Conservation (phyloP, 176 grass and related monocot species). For the Oryza coarctata region DNA sequence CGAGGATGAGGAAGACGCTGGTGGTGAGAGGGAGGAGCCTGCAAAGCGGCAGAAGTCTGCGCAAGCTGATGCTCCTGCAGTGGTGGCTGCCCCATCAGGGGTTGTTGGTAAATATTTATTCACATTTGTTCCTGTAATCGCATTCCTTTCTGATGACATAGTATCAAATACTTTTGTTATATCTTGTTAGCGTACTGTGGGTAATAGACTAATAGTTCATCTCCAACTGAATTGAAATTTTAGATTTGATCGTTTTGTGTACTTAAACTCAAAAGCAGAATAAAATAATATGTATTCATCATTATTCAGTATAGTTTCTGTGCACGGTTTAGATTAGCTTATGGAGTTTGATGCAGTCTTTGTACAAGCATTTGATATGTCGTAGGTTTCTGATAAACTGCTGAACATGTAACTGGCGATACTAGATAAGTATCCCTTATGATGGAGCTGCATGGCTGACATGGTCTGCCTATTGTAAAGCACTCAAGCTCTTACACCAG, state of each 20-base stretch:
- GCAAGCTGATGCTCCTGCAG: slow-evolving; percentile 24
- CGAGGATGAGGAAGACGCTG: slow-evolving; percentile 51
- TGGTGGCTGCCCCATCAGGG: slow-evolving; percentile 20
- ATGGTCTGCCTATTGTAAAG: background rate
- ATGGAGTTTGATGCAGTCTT: background rate
- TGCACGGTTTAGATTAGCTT: background rate
- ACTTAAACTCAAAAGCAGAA: background rate
- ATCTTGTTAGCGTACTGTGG: background rate
- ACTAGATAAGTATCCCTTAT: background rate
- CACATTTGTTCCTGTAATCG: slow-evolving; percentile 1
- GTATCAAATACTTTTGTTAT: background rate
- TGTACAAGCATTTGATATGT: background rate
- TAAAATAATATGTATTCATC: background rate
- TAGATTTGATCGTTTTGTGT: background rate
- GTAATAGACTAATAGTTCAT: background rate
- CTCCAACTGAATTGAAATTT: background rate
- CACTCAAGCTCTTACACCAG: background rate
- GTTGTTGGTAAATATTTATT: slow-evolving; percentile 88
- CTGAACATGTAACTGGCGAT: background rate
- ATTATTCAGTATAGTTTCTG: background rate
- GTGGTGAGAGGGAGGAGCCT: slow-evolving; percentile 32
- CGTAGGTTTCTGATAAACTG: background rate
- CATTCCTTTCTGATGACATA: background rate
- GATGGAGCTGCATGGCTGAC: background rate
- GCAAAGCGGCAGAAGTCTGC: slow-evolving; percentile 51